Evolutionary conservation across 805 yeast species (phyloP).

Genomic region (Naumovozyma baii): DNA sequence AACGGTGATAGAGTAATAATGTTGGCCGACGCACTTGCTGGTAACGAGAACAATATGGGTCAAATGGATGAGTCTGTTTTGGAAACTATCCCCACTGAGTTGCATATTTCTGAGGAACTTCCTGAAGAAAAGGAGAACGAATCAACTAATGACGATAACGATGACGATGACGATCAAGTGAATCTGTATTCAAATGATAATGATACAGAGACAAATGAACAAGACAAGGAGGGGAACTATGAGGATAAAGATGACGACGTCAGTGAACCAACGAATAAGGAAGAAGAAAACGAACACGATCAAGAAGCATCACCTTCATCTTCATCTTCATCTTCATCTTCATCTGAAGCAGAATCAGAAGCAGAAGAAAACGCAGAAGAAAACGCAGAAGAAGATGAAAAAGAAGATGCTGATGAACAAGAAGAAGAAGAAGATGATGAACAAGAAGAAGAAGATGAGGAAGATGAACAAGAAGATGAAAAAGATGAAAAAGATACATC

Average conservation of each 20-base stretch:
- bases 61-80: no score
- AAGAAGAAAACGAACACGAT: no score
- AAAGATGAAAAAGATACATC: conserved; percentile 3
- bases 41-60: no score
- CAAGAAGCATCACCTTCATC: no score
- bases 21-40: no score
- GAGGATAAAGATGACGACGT: neutral
- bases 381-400: conserved; percentile 11
- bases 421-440: conserved; percentile 1
- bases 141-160: neutral
- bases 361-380: conserved; percentile 7
- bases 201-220: neutral
- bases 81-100: no score
- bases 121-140: neutral
- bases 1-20: no score
- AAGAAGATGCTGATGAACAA: conserved; percentile 9
- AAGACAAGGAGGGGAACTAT: neutral
- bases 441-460: conserved; percentile 2
- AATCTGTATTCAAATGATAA: neutral
- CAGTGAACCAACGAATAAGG: neutral
- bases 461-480: conserved; percentile 3
- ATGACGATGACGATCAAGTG: neutral
- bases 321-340: no score
- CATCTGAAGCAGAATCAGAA: conserved; percentile 1
- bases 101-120: no score